Evolutionary conservation across 441 rosid species (phyloP).

Genomic region (Sinapis alba): DNA sequence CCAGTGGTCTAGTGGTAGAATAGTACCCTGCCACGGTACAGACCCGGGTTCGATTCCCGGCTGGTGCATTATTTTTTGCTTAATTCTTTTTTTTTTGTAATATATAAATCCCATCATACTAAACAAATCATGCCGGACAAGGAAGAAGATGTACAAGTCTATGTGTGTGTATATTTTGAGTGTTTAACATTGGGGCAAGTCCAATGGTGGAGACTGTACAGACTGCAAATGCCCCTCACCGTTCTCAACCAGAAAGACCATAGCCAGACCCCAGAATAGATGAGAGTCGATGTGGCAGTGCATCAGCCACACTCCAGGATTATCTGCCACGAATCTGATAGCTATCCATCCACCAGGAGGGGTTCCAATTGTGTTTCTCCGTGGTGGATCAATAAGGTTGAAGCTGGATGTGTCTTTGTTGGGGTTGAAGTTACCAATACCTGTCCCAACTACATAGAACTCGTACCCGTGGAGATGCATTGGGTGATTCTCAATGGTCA

Average conservation of each 20-base stretch:
- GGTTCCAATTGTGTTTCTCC: conserved; percentile 68
- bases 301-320: conserved; percentile 63
- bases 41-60: conserved; percentile 96
- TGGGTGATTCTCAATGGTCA: conserved; percentile 65
- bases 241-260: conserved; percentile 60
- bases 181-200: conserved; percentile 60
- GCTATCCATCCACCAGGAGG: conserved; percentile 83
- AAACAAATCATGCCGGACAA: neutral
- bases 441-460: conserved; percentile 66
- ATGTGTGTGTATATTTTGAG: neutral
- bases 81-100: neutral
- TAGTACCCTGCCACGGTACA: conserved; percentile 99
- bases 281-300: conserved; percentile 78
- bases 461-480: conserved; percentile 77
- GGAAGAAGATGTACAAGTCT: neutral
- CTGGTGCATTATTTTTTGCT: conserved; percentile 31
- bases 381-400: conserved; percentile 67
- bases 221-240: conserved; percentile 59
- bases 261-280: conserved; percentile 55
- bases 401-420: conserved; percentile 51
- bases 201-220: conserved; percentile 67
- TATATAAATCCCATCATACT: neutral
- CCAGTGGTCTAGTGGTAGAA: conserved; percentile 99
- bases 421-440: conserved; percentile 66
- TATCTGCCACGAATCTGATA: conserved; percentile 61